These are phyloP conservation scores for Taphrina betulina DNA, from an alignment of 1,139 yeast genomes.

Conservation along the genomic window DNA sequence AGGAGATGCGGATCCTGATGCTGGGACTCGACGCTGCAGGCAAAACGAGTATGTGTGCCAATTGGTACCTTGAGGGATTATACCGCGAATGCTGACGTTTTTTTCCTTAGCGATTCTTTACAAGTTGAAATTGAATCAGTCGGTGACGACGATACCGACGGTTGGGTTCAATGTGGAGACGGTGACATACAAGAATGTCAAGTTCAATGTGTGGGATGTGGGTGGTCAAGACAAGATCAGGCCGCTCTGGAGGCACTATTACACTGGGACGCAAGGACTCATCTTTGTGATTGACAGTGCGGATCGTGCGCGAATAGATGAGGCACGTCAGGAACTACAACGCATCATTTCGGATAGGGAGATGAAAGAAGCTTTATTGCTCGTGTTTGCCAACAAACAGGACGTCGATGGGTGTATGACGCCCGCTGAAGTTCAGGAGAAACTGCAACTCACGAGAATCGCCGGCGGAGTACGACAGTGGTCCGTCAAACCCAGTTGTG, in stretches of 20 bases:
- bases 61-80: not conserved
- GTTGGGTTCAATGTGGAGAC: slow-evolving; percentile 95
- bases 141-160: slow-evolving; percentile 83
- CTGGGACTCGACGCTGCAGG: slow-evolving; percentile 92
- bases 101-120: slow-evolving; percentile 57
- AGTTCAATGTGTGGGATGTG: slow-evolving; percentile 95
- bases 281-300: slow-evolving; percentile 87
- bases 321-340: slow-evolving; percentile 73
- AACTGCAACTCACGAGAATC: slow-evolving; percentile 76
- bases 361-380: slow-evolving; percentile 70
- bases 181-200: slow-evolving; percentile 78
- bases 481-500: slow-evolving; percentile 87
- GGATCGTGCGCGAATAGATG: slow-evolving; percentile 68
- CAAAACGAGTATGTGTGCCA: slow-evolving; percentile 61
- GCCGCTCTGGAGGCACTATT: slow-evolving; percentile 93
- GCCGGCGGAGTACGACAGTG: slow-evolving; percentile 71
- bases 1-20: slow-evolving; percentile 63
- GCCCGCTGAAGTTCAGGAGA: slow-evolving; percentile 85
- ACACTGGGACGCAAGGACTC: slow-evolving; percentile 90
- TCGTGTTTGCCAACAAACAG: slow-evolving; percentile 89
- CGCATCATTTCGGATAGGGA: slow-evolving; percentile 78
- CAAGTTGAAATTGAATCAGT: slow-evolving; percentile 69
- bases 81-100: not conserved
- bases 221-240: slow-evolving; percentile 93
- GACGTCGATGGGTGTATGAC: slow-evolving; percentile 82